phyloP scores from a whole-genome alignment of 2,329 filamentous ascomycete genomes.

The Claviceps sp. region DNA sequence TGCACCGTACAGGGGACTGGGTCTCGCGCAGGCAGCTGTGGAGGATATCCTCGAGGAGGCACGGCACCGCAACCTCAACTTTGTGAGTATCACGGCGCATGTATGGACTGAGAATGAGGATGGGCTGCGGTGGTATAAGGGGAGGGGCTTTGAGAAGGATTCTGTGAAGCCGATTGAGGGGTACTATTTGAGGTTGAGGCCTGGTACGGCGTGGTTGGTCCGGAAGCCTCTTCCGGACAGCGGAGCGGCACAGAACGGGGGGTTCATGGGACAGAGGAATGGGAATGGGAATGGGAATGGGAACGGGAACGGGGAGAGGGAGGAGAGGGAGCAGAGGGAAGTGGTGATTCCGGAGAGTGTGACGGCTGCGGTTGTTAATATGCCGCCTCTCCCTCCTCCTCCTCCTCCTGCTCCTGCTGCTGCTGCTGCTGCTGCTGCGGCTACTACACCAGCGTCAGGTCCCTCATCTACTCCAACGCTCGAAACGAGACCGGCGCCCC shows the following conservation, averaged over 20 bases:
- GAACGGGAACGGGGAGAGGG: slow-evolving; percentile 1
- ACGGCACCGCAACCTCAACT: slow-evolving; percentile 26
- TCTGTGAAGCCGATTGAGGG: slow-evolving; percentile 31
- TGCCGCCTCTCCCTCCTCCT: slow-evolving; percentile 8
- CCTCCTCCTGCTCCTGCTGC: background rate
- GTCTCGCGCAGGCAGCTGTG: slow-evolving; percentile 44
- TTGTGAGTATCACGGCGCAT: slow-evolving; percentile 43
- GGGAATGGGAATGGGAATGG: too few species aligned
- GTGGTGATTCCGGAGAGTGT: slow-evolving; percentile 12
- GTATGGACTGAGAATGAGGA: slow-evolving; percentile 57
- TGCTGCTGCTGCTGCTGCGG: background rate
- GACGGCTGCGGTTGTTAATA: slow-evolving; percentile 19
- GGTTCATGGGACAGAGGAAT: background rate
- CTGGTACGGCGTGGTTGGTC: slow-evolving; percentile 49
- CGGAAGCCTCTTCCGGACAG: slow-evolving; percentile 21
- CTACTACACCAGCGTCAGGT: slow-evolving; percentile 14
- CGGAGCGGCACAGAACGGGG: background rate
- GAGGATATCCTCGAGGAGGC: slow-evolving; percentile 31
- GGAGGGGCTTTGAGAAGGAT: slow-evolving; percentile 40
- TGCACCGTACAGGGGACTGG: slow-evolving; percentile 47
- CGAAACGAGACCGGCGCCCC: slow-evolving; percentile 8
- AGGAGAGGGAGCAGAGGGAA: background rate
- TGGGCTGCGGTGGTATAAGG: slow-evolving; percentile 47
- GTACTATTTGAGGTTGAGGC: slow-evolving; percentile 50
- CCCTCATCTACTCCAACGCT: slow-evolving; percentile 5